Evolutionary conservation across 2,329 filamentous ascomycete genomes (phyloP).

Genomic region (Orbilia oligospora): DNA sequence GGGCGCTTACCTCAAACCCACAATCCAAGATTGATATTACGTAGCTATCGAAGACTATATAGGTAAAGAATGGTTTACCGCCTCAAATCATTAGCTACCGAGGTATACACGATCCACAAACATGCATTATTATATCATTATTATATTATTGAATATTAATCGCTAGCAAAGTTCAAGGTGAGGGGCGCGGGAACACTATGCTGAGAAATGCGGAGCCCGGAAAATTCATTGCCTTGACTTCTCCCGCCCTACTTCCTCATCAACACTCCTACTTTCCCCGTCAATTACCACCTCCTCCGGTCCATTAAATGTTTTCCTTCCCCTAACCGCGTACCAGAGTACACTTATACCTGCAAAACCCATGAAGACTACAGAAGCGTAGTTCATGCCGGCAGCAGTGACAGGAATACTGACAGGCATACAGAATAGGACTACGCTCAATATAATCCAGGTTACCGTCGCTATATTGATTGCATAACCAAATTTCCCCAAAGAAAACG

Average conservation of each 20-base stretch:
- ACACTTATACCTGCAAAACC: slow-evolving; percentile 75
- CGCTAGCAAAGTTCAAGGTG: slow-evolving; percentile 2
- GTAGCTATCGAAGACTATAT: background rate
- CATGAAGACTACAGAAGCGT: slow-evolving; percentile 77
- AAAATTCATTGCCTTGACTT: slow-evolving; percentile 16
- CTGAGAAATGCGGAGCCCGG: background rate
- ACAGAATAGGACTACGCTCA: slow-evolving; percentile 81
- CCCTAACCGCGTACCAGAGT: slow-evolving; percentile 76
- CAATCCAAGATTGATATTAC: background rate
- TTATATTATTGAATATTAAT: background rate
- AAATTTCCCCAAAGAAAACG: slow-evolving; percentile 78
- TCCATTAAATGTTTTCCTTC: slow-evolving; percentile 76
- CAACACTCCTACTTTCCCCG: slow-evolving; percentile 11
- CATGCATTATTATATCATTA: background rate
- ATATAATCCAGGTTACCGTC: slow-evolving; percentile 78
- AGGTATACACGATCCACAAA: too few relatives aligned
- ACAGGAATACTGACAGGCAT: slow-evolving; percentile 78
- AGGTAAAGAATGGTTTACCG: background rate
- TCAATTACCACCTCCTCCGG: slow-evolving; percentile 66
- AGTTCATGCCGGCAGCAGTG: slow-evolving; percentile 75
- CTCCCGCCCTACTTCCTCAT: slow-evolving; percentile 29
- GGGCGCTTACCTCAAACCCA: background rate
- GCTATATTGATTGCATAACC: slow-evolving; percentile 78
- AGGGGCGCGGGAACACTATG: background rate
- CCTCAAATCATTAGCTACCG: background rate